phyloP scores from a whole-genome alignment of 306 rosid genomes.

The Prunus salicina region DNA sequence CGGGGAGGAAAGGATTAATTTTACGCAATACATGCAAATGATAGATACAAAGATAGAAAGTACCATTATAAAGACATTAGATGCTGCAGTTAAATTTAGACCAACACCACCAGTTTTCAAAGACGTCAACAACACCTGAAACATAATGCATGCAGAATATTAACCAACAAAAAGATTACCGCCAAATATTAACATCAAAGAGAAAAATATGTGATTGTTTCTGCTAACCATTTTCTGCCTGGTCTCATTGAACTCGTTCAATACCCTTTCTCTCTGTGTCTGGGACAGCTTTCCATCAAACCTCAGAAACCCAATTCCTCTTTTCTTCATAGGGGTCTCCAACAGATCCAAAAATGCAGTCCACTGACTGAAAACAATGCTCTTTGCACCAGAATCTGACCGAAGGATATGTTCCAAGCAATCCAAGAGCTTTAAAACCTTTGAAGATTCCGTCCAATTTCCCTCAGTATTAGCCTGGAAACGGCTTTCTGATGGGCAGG shows the following conservation, averaged over 20 bases:
- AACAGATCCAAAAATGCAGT: constrained; percentile 70
- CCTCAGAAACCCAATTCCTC: constrained; percentile 55
- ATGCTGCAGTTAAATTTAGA: constrained; percentile 84
- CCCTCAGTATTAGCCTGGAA: constrained; percentile 63
- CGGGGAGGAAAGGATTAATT: neutral
- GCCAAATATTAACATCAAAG: neutral
- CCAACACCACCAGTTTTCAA: constrained; percentile 94
- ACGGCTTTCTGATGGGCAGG: constrained; percentile 58
- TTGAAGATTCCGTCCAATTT: constrained; percentile 78
- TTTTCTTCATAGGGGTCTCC: constrained; percentile 62
- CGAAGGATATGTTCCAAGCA: constrained; percentile 42
- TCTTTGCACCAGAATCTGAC: constrained; percentile 51
- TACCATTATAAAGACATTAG: constrained; percentile 80
- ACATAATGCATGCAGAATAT: neutral
- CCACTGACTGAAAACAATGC: constrained; percentile 89
- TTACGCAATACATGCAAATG: neutral
- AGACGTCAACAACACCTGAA: constrained; percentile 77
- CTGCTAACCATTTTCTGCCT: constrained; percentile 50
- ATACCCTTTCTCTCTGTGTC: constrained; percentile 61
- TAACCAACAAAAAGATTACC: neutral
- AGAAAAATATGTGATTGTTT: neutral
- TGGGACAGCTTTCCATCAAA: constrained; percentile 71
- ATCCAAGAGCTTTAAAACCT: constrained; percentile 64
- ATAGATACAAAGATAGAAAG: neutral
- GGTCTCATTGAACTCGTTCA: constrained; percentile 63